phyloP scores from a whole-genome alignment of 805 yeast species.

The Lipomyces sp. region DNA sequence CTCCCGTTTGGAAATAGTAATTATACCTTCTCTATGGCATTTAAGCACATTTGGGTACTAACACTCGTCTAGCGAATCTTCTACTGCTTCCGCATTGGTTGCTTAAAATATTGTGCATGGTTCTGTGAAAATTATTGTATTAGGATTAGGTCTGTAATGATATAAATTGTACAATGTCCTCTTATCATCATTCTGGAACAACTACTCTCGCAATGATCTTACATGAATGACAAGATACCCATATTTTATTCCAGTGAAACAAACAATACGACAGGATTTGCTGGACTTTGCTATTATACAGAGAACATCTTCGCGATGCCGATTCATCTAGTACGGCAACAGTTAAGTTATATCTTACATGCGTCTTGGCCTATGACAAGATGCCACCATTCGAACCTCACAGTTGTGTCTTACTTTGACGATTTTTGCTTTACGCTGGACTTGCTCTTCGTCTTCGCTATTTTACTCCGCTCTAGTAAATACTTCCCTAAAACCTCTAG shows the following conservation, averaged over 20 bases:
- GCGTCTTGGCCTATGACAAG: not conserved
- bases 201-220: not conserved
- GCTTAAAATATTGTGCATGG: constrained; percentile 60
- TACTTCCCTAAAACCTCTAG: constrained; percentile 35
- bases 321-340: not conserved
- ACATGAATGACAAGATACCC: not conserved
- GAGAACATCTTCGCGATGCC: not conserved
- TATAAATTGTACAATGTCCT: constrained; percentile 6
- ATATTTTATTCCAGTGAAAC: not conserved
- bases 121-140: constrained; percentile 6
- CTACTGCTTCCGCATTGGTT: constrained; percentile 99
- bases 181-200: not conserved
- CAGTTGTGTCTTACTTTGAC: not conserved
- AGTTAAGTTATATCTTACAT: not conserved
- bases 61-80: constrained; percentile 72
- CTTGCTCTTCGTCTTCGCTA: not conserved
- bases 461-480: constrained; percentile 33
- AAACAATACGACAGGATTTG: not conserved
- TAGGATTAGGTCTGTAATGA: constrained; percentile 2
- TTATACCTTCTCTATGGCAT: not conserved
- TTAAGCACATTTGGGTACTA: constrained; percentile 7
- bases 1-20: constrained; percentile 98
- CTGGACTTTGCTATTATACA: not conserved
- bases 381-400: not conserved
- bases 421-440: not conserved